Evolutionary conservation across 73 alveolate genomes (phyloP), one percentile per base, ranked within the genome.

Genomic region (Tetrahymena elliotti): DNA sequence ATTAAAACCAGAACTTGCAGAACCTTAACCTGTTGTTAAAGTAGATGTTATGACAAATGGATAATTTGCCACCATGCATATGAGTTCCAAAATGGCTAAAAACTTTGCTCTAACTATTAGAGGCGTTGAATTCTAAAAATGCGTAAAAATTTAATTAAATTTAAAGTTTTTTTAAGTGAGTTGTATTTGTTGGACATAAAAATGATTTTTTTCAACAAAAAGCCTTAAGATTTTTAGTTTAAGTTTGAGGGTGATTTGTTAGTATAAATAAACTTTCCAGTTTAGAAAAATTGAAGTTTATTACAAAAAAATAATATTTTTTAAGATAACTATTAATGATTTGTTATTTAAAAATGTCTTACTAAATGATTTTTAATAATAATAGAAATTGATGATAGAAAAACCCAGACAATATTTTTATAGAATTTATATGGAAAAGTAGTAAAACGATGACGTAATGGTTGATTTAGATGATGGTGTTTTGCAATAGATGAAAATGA

Each of bases 401-500:
- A 68, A 24, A 16, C 88, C 88, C 22, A 68, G n/a, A 36, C 36
- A 68, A 68, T 68, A 68, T n/a, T 68, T 68, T 31, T 68, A n/a
- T 39, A 38, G 96, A 41, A 94, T 52, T 8, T 94, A 84, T 94
- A 39, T 94, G 92, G 96, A 94, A 83, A 84, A 94, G 36, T 52
- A 84, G 18, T 53, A 84, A 33, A 94, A 94, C 47, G 95, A 94
- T 13, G 54, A 84, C 35, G 52, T 94, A 0, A 94, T 52, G 41
- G 96, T 84, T 4, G 96, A 52, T 34, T 84, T 39, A 33, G 82
- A 88, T 93, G 94, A 83, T 39, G 97, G 27, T 8, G 96, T 94
- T 22, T 68, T 84, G 40, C 93, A 95, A 24, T 95, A 96, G 41
- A 97, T 94, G 94, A 95, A 96, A 40, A 98, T 96, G 93, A 98